A percentile compares a stretch with the other conserved stretches of the same genome.
phyloP scores from a whole-genome alignment of 1,284 basidiomycete species.

The Trichosporon sp. region DNA sequence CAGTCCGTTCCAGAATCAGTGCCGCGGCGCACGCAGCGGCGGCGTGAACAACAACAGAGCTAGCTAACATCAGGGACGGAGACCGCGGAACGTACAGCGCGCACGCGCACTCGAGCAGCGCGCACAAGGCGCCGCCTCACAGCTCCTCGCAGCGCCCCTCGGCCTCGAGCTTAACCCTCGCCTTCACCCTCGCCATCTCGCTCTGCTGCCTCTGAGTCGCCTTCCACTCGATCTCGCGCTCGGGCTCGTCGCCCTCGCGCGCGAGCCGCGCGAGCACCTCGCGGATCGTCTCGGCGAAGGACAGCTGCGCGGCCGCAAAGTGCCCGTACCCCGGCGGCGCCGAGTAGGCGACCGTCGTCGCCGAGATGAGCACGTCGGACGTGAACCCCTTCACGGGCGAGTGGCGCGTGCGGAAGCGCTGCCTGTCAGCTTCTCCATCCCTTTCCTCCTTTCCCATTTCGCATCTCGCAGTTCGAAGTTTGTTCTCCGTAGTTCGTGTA shows the following conservation, averaged over 20 bases:
- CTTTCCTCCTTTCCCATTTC: no score
- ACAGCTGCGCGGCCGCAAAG: slow-evolving; percentile 53
- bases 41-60: neutral
- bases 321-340: slow-evolving; percentile 54
- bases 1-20: no score
- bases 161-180: neutral
- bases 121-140: neutral
- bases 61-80: neutral
- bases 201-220: slow-evolving; percentile 1
- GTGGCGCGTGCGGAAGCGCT: slow-evolving; percentile 68
- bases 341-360: slow-evolving; percentile 59
- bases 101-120: neutral
- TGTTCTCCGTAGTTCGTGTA: neutral
- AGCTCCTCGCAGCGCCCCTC: neutral
- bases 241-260: neutral
- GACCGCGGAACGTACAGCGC: neutral
- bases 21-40: no score
- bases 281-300: slow-evolving; percentile 31
- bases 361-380: slow-evolving; percentile 70
- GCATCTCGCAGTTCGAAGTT: neutral
- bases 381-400: slow-evolving; percentile 78
- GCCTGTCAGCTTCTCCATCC: slow-evolving; percentile 54
- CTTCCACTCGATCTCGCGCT: neutral
- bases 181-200: neutral
- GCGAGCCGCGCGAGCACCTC: slow-evolving; percentile 32